phyloP scores from a whole-genome alignment of 495 filamentous ascomycete species.

The Penicillium verhagenii region DNA sequence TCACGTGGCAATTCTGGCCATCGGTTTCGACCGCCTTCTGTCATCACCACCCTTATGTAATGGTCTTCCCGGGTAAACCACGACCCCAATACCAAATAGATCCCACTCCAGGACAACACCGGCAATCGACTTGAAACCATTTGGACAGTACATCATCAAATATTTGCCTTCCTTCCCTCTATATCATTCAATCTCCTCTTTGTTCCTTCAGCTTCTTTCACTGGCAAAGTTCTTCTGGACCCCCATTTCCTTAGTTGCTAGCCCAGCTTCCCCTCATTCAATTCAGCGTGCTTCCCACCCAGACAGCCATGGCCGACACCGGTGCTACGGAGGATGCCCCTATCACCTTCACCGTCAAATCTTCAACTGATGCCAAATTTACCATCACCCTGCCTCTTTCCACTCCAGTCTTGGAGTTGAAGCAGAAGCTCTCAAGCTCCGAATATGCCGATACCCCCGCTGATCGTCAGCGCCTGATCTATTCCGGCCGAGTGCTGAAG shows the following conservation, averaged over 20 bases:
- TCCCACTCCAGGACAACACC: neutral
- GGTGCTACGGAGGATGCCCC: conserved; percentile 47
- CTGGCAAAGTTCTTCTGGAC: neutral
- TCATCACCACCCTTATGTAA: conserved; percentile 21
- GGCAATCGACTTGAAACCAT: no score
- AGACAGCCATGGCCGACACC: conserved; percentile 45
- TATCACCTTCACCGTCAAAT: conserved; percentile 93
- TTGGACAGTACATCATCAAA: no score
- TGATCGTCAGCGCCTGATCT: conserved; percentile 91
- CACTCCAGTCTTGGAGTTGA: conserved; percentile 82
- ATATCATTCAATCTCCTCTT: no score
- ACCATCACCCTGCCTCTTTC: conserved; percentile 73
- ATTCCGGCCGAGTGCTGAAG: conserved; percentile 95
- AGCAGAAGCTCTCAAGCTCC: conserved; percentile 74
- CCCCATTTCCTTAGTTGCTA: neutral
- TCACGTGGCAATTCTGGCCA: conserved; percentile 29
- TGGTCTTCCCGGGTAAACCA: neutral
- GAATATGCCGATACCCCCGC: conserved; percentile 82
- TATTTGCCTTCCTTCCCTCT: no score
- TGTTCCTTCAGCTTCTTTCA: neutral
- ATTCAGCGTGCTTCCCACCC: conserved; percentile 6
- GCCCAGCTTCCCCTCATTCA: conserved; percentile 13
- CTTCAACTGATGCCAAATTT: conserved; percentile 80
- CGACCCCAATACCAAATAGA: no score
- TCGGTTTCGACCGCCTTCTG: conserved; percentile 43